Evolutionary conservation across 495 filamentous ascomycete genomes (phyloP).

Genomic region (Amniculicola lignicola): DNA sequence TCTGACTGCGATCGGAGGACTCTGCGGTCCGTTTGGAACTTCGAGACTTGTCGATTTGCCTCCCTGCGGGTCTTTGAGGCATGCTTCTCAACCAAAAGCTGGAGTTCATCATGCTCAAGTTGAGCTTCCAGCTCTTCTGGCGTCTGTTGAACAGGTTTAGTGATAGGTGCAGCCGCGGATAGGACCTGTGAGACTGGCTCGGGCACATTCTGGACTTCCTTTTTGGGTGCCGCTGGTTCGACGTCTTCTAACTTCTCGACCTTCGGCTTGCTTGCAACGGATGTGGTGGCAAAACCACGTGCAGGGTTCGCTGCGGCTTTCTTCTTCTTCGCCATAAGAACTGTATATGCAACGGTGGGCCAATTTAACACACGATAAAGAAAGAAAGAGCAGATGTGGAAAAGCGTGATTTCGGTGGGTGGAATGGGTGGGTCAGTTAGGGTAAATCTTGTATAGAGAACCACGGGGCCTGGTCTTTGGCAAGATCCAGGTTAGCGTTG

Average conservation of each 20-base stretch:
- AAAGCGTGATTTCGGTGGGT: not conserved
- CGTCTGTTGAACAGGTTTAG: slow-evolving; percentile 41
- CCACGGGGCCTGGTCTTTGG: slow-evolving; percentile 23
- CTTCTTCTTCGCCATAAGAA: slow-evolving; percentile 64
- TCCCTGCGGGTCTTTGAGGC: slow-evolving; percentile 55
- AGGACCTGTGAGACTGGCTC: not conserved
- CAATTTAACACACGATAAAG: not conserved
- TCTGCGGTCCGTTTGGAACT: slow-evolving; percentile 74
- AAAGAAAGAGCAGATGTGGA: not conserved
- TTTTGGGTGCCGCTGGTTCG: slow-evolving; percentile 13
- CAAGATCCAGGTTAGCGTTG: slow-evolving; percentile 31
- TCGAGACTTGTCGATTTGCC: slow-evolving; percentile 60
- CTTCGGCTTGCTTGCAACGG: slow-evolving; percentile 69
- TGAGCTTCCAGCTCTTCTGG: slow-evolving; percentile 83
- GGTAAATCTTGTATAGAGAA: slow-evolving; percentile 23
- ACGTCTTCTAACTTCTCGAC: slow-evolving; percentile 28
- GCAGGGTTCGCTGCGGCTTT: slow-evolving; percentile 80
- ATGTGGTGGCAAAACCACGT: slow-evolving; percentile 88
- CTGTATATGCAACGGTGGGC: not conserved
- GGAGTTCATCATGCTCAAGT: slow-evolving; percentile 76
- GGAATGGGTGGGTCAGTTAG: not conserved
- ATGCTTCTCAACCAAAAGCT: slow-evolving; percentile 77
- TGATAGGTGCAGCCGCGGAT: not conserved
- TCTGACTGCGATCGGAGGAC: slow-evolving; percentile 72
- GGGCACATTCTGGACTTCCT: slow-evolving; percentile 1